phyloP scores from a whole-genome alignment of 2,329 filamentous ascomycete species.

The Beauveria sp. region DNA sequence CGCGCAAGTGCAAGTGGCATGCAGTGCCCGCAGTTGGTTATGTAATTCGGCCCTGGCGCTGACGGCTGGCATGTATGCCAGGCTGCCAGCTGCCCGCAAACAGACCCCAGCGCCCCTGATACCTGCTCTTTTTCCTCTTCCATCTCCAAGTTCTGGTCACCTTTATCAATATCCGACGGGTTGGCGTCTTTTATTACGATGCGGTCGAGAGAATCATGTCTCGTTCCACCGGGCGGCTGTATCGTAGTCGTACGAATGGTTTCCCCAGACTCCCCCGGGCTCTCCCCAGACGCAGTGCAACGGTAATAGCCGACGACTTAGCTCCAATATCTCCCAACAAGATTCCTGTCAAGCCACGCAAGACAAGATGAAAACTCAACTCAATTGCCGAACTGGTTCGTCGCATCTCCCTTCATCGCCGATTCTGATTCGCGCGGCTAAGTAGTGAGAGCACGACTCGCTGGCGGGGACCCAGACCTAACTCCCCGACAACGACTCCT shows the following conservation, averaged over 20 bases:
- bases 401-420: not conserved
- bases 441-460: not conserved
- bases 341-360: not conserved
- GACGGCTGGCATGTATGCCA: not conserved
- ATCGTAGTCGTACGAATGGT: not conserved
- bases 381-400: not conserved
- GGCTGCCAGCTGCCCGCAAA: not conserved
- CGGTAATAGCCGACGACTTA: not conserved
- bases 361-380: not conserved
- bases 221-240: no score
- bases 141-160: not conserved
- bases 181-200: not conserved
- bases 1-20: not conserved
- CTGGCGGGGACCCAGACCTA: not conserved
- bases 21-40: not conserved
- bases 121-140: not conserved
- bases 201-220: no score
- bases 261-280: not conserved
- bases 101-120: not conserved
- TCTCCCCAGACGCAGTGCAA: not conserved
- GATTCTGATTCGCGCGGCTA: slow-evolving; percentile 3
- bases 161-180: not conserved
- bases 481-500: not conserved
- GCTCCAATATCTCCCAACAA: not conserved
- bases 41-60: not conserved